A percentile compares a stretch with the other conserved stretches of the same genome.
Evolutionary conservation across 179 eudicot species (phyloP).

Genomic region (Spinacia oleracea): DNA sequence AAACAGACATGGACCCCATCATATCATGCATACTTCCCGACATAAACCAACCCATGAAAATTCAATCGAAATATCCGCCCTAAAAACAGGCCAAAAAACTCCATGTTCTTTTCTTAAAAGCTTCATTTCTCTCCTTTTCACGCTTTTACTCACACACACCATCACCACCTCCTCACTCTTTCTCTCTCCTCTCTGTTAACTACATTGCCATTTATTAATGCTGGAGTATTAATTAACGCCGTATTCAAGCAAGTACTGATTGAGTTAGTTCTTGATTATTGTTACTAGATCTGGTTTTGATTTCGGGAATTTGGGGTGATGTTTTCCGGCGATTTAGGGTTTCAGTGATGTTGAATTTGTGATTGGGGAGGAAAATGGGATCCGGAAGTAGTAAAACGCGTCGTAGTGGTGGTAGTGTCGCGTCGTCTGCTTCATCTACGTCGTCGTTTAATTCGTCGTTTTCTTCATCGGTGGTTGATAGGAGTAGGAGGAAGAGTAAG

Average conservation of each 20-base stretch:
- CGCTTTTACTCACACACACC: constrained; percentile 8
- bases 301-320: not conserved
- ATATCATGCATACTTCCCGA: not conserved
- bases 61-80: constrained; percentile 29
- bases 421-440: constrained; percentile 34
- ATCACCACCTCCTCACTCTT: not conserved
- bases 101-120: constrained; percentile 42
- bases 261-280: not conserved
- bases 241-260: no score
- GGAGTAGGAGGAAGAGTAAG: constrained; percentile 35
- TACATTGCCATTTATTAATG: no score
- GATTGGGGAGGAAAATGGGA: constrained; percentile 47
- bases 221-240: not conserved
- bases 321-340: constrained; percentile 21
- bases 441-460: constrained; percentile 51
- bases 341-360: constrained; percentile 8
- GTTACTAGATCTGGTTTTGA: not conserved
- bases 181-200: not conserved
- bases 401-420: constrained; percentile 34
- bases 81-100: constrained; percentile 33
- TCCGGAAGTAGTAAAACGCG: constrained; percentile 62
- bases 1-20: constrained; percentile 4
- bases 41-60: not conserved
- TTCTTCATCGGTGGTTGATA: constrained; percentile 30
- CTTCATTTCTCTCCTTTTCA: constrained; percentile 35